Evolutionary conservation across 1,284 basidiomycete species (phyloP), one percentile per base, ranked within the genome.

Genomic region (Pseudozyma tsukubaensis): DNA sequence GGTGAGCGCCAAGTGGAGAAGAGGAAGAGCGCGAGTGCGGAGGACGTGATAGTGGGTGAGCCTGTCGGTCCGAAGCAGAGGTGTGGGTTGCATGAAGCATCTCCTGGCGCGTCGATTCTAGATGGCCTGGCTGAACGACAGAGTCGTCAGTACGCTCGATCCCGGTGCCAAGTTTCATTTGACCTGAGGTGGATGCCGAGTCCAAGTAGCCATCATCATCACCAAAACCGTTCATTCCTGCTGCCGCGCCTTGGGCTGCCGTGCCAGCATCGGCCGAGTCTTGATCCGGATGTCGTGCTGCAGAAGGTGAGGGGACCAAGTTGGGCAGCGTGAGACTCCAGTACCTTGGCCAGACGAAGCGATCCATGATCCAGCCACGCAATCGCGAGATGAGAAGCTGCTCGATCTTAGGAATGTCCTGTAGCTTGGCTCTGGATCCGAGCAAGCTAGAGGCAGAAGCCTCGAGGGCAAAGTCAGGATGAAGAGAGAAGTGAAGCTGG

Each of bases 391-490:
- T 76, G 54, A 89, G 85, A 34, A 89, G 85, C 76, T 89, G 88
- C 69, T 89, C 88, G 43, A 89, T 86, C 77, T 89, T 89, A 11
- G 88, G 88, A 2, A 89, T 87, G 72, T 89, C 88, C 69, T 89
- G 88, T 18, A 89, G 82, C 79, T 89, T 89, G 6, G 88, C 88
- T 53, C 88, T 78, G 18, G 86, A 87, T 5, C 88, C 88, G 4
- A 89, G 83, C 16, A 89, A 81, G 50, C 86, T 88, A 4, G 86
- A 86, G 0, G 88, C 87, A 39, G 86, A 86, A 39, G 88, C 85
- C 49, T 87, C 86, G 39, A 89, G 85, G 18, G 86, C 85, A 71
- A 89, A 89, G 78, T 89, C 88, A 2, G 88, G 88, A 39, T 88
- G 85, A 0, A 89, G 83, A 13, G 86, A 88, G 43, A 88, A 83